These are phyloP conservation scores for Lepidium sativum DNA, from an alignment of 345 rosid species.

Conservation along the genomic window DNA sequence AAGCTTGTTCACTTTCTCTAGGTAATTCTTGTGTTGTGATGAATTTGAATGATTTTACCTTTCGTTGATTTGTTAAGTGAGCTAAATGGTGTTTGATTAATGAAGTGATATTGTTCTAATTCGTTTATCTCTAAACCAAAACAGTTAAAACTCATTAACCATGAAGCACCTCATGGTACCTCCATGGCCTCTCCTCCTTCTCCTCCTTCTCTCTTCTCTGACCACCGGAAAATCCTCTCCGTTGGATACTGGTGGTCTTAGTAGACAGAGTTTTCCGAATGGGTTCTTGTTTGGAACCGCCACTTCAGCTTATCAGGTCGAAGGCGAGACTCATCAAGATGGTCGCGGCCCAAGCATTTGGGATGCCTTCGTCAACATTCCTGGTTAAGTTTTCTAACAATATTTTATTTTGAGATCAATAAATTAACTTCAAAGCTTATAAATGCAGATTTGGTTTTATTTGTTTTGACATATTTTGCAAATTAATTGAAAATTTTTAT, in stretches of 20 bases:
- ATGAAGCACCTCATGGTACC: slow-evolving; percentile 15
- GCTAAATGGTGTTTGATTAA: no score
- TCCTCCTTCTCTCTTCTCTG: slow-evolving; percentile 7
- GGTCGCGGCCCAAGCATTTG: slow-evolving; percentile 99
- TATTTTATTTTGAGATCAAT: not conserved
- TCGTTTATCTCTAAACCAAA: not conserved
- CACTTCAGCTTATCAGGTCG: slow-evolving; percentile 92
- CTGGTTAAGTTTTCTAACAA: slow-evolving; percentile 36
- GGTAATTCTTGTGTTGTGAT: no score
- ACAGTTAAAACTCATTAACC: not conserved
- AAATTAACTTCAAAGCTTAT: not conserved
- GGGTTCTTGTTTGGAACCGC: slow-evolving; percentile 88
- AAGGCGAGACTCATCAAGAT: slow-evolving; percentile 80
- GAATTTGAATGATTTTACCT: no score
- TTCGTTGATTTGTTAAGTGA: no score
- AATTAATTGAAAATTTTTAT: no score
- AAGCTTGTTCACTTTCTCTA: no score
- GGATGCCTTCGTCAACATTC: slow-evolving; percentile 72
- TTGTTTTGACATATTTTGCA: no score
- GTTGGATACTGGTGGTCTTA: slow-evolving; percentile 63
- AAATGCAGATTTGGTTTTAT: no score
- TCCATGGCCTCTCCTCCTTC: slow-evolving; percentile 15
- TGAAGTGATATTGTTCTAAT: no score
- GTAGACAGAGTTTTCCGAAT: slow-evolving; percentile 48
- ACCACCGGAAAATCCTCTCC: slow-evolving; percentile 17